These are phyloP conservation scores for Ustilago hordei DNA, from an alignment of 1,284 basidiomycete genomes.

Conservation along the genomic window DNA sequence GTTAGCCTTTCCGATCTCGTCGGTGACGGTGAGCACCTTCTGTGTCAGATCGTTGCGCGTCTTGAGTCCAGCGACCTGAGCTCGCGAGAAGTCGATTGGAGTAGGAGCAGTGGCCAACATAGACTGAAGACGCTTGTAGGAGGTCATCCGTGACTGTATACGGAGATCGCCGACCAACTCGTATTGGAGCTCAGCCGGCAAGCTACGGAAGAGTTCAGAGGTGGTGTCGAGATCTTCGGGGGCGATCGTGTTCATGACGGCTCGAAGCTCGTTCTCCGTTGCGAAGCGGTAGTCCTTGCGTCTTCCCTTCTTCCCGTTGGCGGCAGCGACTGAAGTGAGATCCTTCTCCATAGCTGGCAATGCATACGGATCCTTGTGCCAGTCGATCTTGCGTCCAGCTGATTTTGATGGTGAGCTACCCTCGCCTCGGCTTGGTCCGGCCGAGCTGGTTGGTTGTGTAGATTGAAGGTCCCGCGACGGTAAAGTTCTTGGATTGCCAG, in stretches of 20 bases:
- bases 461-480: slow-evolving; percentile 78
- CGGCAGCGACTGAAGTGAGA: slow-evolving; percentile 41
- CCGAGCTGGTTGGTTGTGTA: slow-evolving; percentile 17
- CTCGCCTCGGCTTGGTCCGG: slow-evolving; percentile 26
- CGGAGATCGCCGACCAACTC: slow-evolving; percentile 97
- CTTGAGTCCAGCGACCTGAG: slow-evolving; percentile 81
- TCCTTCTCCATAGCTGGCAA: slow-evolving; percentile 63
- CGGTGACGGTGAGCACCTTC: slow-evolving; percentile 91
- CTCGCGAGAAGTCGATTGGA: slow-evolving; percentile 92
- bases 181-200: slow-evolving; percentile 96
- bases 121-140: slow-evolving; percentile 86
- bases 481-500: slow-evolving; percentile 26
- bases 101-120: slow-evolving; percentile 87
- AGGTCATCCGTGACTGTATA: slow-evolving; percentile 91
- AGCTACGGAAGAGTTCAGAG: slow-evolving; percentile 78
- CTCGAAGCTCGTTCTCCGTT: slow-evolving; percentile 64
- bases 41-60: slow-evolving; percentile 93
- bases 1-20: slow-evolving; percentile 85
- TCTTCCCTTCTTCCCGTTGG: slow-evolving; percentile 40
- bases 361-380: slow-evolving; percentile 67
- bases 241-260: slow-evolving; percentile 61
- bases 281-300: slow-evolving; percentile 66
- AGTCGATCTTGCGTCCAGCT: slow-evolving; percentile 49
- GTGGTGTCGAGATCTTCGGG: slow-evolving; percentile 66
- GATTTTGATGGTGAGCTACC: slow-evolving; percentile 71